These are phyloP conservation scores for Ehretia macrophylla DNA, from an alignment of 257 asterid species.

Conservation along the genomic window DNA sequence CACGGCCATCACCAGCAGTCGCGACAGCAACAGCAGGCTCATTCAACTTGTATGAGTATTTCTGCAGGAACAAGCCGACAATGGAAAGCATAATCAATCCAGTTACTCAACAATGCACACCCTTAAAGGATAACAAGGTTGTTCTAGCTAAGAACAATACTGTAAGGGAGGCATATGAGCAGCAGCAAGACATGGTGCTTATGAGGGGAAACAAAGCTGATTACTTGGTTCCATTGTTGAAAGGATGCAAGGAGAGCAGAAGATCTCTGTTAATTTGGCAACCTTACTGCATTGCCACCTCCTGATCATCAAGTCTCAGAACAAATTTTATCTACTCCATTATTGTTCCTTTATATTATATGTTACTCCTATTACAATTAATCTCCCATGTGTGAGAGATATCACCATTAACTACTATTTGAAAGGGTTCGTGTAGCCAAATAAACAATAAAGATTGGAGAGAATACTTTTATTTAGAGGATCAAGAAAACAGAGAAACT, in stretches of 20 bases:
- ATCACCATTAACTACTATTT: too few relatives aligned
- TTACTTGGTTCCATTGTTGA: slow-evolving; percentile 31
- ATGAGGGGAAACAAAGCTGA: slow-evolving; percentile 42
- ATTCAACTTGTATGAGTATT: slow-evolving; percentile 61
- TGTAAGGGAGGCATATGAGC: slow-evolving; percentile 13
- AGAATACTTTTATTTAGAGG: not conserved
- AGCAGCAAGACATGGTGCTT: slow-evolving; percentile 38
- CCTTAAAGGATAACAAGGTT: slow-evolving; percentile 14
- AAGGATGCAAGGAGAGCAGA: slow-evolving; percentile 62
- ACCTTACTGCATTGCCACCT: slow-evolving; percentile 77
- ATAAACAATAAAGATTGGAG: slow-evolving; percentile 7
- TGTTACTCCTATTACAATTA: too few relatives aligned
- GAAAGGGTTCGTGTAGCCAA: slow-evolving; percentile 13
- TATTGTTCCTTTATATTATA: not conserved
- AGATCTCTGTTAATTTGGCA: slow-evolving; percentile 48
- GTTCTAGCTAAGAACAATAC: slow-evolving; percentile 4
- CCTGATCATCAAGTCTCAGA: slow-evolving; percentile 30
- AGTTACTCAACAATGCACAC: slow-evolving; percentile 6
- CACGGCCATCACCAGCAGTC: slow-evolving; percentile 15
- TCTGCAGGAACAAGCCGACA: slow-evolving; percentile 54
- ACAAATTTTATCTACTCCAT: not conserved
- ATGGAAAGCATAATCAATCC: slow-evolving; percentile 15
- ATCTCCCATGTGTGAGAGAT: too few relatives aligned
- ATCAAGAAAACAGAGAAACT: not conserved
- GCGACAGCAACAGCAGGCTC: slow-evolving; percentile 20